phyloP scores from a whole-genome alignment of 2,329 filamentous ascomycete species.

The Epichloe gansuensis region DNA sequence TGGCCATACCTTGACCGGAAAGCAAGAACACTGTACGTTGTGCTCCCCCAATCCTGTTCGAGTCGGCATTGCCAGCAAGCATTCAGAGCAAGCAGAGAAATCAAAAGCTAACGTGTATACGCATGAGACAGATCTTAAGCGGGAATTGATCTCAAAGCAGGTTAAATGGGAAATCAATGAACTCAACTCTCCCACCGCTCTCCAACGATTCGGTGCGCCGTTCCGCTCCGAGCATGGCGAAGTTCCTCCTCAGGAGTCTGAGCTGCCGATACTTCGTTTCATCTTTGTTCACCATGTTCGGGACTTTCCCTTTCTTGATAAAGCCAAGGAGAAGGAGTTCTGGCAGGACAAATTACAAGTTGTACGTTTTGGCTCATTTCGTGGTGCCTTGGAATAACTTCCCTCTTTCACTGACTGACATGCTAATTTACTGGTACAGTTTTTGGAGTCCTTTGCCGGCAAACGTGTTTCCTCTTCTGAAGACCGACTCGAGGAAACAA shows the following conservation, averaged over 20 bases:
- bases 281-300: constrained; percentile 97
- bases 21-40: constrained; percentile 86
- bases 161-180: constrained; percentile 83
- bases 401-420: neutral
- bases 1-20: constrained; percentile 60
- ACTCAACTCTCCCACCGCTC: constrained; percentile 85
- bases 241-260: constrained; percentile 83
- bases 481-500: constrained; percentile 90
- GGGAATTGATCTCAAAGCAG: constrained; percentile 84
- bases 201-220: constrained; percentile 88
- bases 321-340: constrained; percentile 96
- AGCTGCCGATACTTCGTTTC: constrained; percentile 83
- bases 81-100: neutral
- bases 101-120: constrained; percentile 10
- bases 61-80: neutral
- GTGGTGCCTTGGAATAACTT: neutral
- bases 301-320: constrained; percentile 94
- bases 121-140: constrained; percentile 63
- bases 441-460: constrained; percentile 90
- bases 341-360: constrained; percentile 98
- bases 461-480: constrained; percentile 97
- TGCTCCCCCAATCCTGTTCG: neutral
- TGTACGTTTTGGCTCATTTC: constrained; percentile 38
- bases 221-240: constrained; percentile 90
- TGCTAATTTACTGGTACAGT: constrained; percentile 36